Base-by-base conservation (phyloP, 176 grass and related monocot genomes). In the Hyparrhenia diplandra region DNA sequence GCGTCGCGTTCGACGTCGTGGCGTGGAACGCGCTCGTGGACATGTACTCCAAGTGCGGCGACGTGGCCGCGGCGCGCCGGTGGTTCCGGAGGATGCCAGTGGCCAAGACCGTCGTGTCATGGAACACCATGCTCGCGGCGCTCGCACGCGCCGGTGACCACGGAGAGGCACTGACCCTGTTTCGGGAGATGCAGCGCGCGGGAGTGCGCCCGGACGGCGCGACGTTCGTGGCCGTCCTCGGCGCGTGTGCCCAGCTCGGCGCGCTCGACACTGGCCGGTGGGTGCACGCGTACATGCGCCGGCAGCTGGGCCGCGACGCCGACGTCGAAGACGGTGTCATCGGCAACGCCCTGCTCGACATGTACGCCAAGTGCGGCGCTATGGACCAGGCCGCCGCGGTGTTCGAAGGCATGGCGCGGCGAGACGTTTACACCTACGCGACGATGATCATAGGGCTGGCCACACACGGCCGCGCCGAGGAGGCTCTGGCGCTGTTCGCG, bases 321-420 rank as follows among this genome's bases (percentile, higher is more conserved):
- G 83, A 18, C 1, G 46, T 0, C 14, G 4, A 52, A 20, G 67
- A 63, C 24, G 32, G 69, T 4, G 64, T 84, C 6, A 64, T 90
- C 10, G 85, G 89, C 20, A 94, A 97, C 65, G 91, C 94, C 1
- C 79, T 97, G 32, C 16, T 97, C 3, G 89, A 94, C 67, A 93
- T 97, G 94, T 97, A 97, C 68, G 74, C 84, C 36, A 97, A 94
- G 86, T 97, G 94, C 20, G 94, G 94, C 32, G 84, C 73, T 2
- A 61, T 90, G 2, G 82, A 84, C 7, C 84, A 86, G 1, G 94
- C 94, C n/a, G 13, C 16, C 45, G 66, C 83, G 75, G 89, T 97
- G 74, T 94, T 94, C 77, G 75, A 32, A 63, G 54, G 4, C 21
- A 94, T 91, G 87, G 10, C 30, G 23, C 46, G 39, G 45, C 84